Conservation (phyloP, 179 eudicot genomes). For the Nepenthes alata region DNA sequence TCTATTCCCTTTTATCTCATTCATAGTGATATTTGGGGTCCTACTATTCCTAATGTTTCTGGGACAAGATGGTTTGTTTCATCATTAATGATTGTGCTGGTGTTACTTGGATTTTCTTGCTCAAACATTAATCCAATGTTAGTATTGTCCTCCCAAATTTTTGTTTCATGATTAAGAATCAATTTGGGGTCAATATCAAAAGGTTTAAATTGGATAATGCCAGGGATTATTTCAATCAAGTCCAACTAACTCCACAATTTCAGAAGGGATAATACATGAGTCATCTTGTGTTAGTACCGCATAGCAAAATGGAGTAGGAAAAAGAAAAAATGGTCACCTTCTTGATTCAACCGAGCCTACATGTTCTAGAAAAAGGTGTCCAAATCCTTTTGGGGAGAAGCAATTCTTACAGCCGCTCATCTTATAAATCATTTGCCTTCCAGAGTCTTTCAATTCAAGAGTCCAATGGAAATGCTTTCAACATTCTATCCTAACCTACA, state of each 20-base stretch:
- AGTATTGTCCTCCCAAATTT: neutral
- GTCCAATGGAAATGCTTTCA: neutral
- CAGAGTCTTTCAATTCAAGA: neutral
- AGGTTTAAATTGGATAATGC: conserved; percentile 2
- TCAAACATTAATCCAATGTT: conserved; percentile 2
- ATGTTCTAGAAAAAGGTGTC: conserved; percentile 1
- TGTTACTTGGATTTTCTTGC: conserved; percentile 6
- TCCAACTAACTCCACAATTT: neutral
- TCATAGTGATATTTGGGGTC: conserved; percentile 9
- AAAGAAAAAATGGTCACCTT: conserved; percentile 6
- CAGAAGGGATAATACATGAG: conserved; percentile 6
- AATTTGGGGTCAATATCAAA: conserved; percentile 5
- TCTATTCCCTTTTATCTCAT: conserved; percentile 1
- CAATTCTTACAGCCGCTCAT: neutral
- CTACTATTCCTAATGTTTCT: neutral
- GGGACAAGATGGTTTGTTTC: conserved; percentile 7
- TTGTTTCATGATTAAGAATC: conserved; percentile 3
- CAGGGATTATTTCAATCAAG: conserved; percentile 3
- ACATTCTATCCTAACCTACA: neutral
- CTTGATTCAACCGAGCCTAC: conserved; percentile 2
- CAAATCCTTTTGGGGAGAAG: conserved; percentile 3
- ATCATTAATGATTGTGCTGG: conserved; percentile 5
- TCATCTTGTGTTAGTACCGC: conserved; percentile 2
- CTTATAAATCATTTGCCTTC: conserved; percentile 5
- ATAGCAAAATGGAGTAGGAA: conserved; percentile 1